Evolutionary conservation across 345 rosid genomes (phyloP), one percentile per base, ranked within the genome.

Genomic region (Pistacia vera): DNA sequence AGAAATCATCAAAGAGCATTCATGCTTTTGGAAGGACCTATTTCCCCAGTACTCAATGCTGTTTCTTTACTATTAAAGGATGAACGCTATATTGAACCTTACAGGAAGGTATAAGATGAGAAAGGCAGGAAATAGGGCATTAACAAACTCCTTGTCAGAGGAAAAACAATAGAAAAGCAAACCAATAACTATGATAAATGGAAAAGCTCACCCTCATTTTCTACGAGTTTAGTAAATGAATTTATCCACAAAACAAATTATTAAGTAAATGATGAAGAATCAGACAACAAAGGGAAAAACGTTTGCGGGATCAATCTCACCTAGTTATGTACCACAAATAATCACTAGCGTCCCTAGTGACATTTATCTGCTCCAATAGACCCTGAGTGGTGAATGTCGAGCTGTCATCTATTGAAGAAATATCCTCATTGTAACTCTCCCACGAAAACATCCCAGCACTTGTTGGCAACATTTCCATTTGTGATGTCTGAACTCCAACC

Each of bases 401-500:
- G 76, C 90, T 81, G 52, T 90, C 92, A 70, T 83, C 90, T 35
- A 90, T 75, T 35, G 94, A 89, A 79, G 97, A 81, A 82, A 87
- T 72, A 74, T 93, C 99, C 87, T 97, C 99, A 76, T 89, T 77
- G 54, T 90, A 91, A 87, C 96, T 91, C 81, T 91, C 89, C 98
- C 99, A 96, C 44, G 87, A 84, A 76, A 93, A 86, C 79, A 79
- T 88, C 54, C 81, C 85, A 28, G 83, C 25, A 68, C 74, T 85
- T 49, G 89, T 78, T 0, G 95, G 97, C 87, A 97, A 61, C 98
- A 97, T 97, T 85, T 92, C 88, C 94, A 97, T 82, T 80, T 91
- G 86, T 33, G 97, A 90, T 77, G 95, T 92, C 83, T 94, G 98
- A 85, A 94, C 97, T 79, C 98, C 98, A 75, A 92, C 95, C 98